Percentiles rank a stretch among this genome's conserved stretches.
Conservation (phyloP, 192 early-diverging fungal genomes). For the Podila verticillata region DNA sequence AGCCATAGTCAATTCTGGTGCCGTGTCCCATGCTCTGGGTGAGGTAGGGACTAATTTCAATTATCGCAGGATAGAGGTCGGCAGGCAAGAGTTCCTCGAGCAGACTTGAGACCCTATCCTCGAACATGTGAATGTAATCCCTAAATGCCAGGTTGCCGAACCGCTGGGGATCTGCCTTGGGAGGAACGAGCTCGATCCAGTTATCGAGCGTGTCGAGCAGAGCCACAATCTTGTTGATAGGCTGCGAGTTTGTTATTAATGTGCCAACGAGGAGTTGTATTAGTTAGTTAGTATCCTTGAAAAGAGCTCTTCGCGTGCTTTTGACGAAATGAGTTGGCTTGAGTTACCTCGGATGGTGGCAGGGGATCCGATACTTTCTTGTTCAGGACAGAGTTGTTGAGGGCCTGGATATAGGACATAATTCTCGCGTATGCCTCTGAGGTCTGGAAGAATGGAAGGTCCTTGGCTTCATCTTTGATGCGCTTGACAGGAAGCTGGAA, state of each 20-base stretch:
- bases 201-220: conserved; percentile 72
- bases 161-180: conserved; percentile 73
- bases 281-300: conserved; percentile 1
- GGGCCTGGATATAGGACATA: conserved; percentile 74
- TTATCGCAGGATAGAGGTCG: conserved; percentile 57
- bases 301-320: neutral
- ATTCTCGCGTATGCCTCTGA: conserved; percentile 74
- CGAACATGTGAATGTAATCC: conserved; percentile 63
- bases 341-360: conserved; percentile 63
- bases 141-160: conserved; percentile 96
- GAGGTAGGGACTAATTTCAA: conserved; percentile 83
- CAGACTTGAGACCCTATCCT: conserved; percentile 36
- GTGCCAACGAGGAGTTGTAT: neutral
- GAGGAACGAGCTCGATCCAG: conserved; percentile 86
- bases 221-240: conserved; percentile 58
- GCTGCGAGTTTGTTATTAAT: conserved; percentile 45
- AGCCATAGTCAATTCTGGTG: conserved; percentile 96
- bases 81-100: conserved; percentile 48
- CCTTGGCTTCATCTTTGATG: conserved; percentile 45
- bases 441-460: conserved; percentile 63
- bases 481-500: conserved; percentile 34
- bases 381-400: conserved; percentile 77
- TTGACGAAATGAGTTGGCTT: neutral
- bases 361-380: conserved; percentile 67
- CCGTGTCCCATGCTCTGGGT: conserved; percentile 83